phyloP scores from a whole-genome alignment of 768 basidiomycete genomes.

The Gloeophyllum trabeum region DNA sequence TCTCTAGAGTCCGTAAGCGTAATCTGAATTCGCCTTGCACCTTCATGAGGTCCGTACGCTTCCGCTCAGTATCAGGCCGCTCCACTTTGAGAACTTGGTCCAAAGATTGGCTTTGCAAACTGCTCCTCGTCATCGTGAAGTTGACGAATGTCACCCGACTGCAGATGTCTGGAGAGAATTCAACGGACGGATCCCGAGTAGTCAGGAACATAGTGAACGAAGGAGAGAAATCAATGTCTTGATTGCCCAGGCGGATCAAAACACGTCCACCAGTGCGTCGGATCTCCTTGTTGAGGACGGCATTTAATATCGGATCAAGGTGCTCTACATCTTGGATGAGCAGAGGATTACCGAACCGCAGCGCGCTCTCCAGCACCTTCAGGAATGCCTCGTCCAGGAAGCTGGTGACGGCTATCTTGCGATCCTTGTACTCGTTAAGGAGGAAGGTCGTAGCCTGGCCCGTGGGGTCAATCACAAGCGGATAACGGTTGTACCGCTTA shows the following conservation, averaged over 20 bases:
- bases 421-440: constrained; percentile 87
- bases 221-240: constrained; percentile 99
- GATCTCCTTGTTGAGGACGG: constrained; percentile 94
- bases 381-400: constrained; percentile 99
- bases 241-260: constrained; percentile 89
- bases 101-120: constrained; percentile 95
- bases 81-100: constrained; percentile 97
- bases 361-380: constrained; percentile 95
- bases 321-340: constrained; percentile 98
- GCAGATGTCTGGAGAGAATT: constrained; percentile 98
- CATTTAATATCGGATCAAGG: constrained; percentile 94
- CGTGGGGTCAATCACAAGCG: constrained; percentile 94
- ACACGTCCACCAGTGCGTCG: constrained; percentile 94
- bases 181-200: constrained; percentile 92
- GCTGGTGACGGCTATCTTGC: constrained; percentile 96
- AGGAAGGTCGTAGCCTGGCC: constrained; percentile 95
- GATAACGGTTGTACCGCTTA: constrained; percentile 95
- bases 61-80: constrained; percentile 91
- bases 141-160: constrained; percentile 94
- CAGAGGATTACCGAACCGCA: constrained; percentile 95
- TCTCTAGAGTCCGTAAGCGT: constrained; percentile 85
- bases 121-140: constrained; percentile 98
- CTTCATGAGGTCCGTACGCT: constrained; percentile 94
- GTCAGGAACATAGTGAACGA: constrained; percentile 99
- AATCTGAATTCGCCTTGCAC: constrained; percentile 97